Conservation (phyloP, 768 basidiomycete species). For the Kwoniella botswanensis region DNA sequence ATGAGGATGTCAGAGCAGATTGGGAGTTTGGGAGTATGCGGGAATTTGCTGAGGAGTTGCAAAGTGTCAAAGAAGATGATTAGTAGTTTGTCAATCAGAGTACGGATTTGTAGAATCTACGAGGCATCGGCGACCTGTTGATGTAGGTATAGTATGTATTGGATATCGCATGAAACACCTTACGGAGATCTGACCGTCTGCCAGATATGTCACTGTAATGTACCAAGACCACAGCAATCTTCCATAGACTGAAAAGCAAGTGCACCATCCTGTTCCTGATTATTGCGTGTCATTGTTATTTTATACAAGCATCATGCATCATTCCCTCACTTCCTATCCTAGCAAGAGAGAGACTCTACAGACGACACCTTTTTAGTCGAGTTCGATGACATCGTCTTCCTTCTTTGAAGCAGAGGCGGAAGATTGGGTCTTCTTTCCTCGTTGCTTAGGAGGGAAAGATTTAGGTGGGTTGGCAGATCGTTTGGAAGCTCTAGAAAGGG, state of each 20-base stretch:
- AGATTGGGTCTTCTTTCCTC: slow-evolving; percentile 40
- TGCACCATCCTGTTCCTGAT: neutral
- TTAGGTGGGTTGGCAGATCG: slow-evolving; percentile 48
- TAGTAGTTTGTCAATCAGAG: too few species aligned
- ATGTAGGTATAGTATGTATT: too few species aligned
- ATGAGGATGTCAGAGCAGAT: slow-evolving; percentile 21
- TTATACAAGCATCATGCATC: slow-evolving; percentile 1
- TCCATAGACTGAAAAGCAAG: too few species aligned
- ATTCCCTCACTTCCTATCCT: too few species aligned
- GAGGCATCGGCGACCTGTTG: too few species aligned
- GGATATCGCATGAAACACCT: too few species aligned
- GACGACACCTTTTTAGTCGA: slow-evolving; percentile 38
- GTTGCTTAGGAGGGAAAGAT: slow-evolving; percentile 37
- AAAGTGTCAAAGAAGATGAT: slow-evolving; percentile 12
- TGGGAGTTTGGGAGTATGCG: slow-evolving; percentile 28
- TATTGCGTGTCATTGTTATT: neutral
- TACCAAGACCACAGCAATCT: too few species aligned
- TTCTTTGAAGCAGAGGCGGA: slow-evolving; percentile 28
- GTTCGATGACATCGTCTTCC: slow-evolving; percentile 54
- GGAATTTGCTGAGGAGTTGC: slow-evolving; percentile 33
- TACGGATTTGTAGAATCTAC: too few species aligned
- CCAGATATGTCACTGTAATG: too few species aligned
- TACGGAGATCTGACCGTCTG: too few species aligned
- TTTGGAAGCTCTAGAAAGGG: slow-evolving; percentile 37
- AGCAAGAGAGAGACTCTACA: too few species aligned